Conservation (phyloP, 768 basidiomycete genomes). For the Amanita pallidorosea region DNA sequence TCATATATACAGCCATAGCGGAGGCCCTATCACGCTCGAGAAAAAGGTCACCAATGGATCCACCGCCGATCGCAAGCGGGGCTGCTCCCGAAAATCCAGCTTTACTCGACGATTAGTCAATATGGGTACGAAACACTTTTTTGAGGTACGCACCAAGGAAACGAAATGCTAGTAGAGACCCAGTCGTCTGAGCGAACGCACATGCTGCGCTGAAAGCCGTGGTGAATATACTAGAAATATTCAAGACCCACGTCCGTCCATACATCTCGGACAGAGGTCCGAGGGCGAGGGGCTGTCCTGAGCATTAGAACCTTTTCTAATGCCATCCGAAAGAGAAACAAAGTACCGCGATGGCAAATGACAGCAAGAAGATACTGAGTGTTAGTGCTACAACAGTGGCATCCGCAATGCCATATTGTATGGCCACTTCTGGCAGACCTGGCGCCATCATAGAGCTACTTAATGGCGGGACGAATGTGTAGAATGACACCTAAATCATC, state of each 20-base stretch:
- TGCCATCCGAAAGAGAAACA: not conserved
- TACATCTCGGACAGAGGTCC: constrained; percentile 69
- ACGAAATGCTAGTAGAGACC: constrained; percentile 51
- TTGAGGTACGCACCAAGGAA: constrained; percentile 43
- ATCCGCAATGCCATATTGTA: constrained; percentile 39
- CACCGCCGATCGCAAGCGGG: constrained; percentile 55
- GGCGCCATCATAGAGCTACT: constrained; percentile 63
- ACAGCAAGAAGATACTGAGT: constrained; percentile 56
- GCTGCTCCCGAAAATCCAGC: constrained; percentile 57
- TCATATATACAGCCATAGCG: constrained; percentile 59
- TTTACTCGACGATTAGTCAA: constrained; percentile 13
- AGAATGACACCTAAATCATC: constrained; percentile 39
- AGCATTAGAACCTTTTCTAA: not conserved
- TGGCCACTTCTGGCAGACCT: constrained; percentile 46
- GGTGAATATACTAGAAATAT: constrained; percentile 53
- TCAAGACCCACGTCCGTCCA: constrained; percentile 61
- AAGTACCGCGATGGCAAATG: constrained; percentile 53
- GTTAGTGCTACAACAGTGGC: constrained; percentile 45
- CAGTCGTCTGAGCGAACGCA: constrained; percentile 50
- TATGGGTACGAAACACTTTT: not conserved
- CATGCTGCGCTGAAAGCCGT: constrained; percentile 58
- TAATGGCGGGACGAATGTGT: constrained; percentile 41
- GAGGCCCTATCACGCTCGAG: constrained; percentile 39
- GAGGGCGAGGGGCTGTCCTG: constrained; percentile 39
- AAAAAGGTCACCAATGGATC: constrained; percentile 58